Conservation (phyloP, 352 stramenopile genomes). For the Pythium phragmiticola region DNA sequence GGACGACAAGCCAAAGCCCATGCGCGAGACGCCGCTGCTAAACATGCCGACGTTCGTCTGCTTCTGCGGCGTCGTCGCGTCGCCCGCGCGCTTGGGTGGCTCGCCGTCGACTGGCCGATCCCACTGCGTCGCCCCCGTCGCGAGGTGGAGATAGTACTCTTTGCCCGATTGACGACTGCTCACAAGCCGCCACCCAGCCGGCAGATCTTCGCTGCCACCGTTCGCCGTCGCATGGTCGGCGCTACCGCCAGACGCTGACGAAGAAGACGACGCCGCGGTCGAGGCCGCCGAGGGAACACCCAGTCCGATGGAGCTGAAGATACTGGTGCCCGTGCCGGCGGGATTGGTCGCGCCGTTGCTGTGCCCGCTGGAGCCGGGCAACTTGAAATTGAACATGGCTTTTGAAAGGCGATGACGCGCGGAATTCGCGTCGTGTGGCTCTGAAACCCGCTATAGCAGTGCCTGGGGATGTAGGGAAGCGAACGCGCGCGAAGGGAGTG, state of each 20-base stretch:
- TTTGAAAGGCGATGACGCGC: background rate
- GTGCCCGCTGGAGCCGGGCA: constrained; percentile 39
- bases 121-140: constrained; percentile 68
- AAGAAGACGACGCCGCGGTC: background rate
- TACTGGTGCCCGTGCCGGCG: constrained; percentile 50
- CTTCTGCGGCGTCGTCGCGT: constrained; percentile 22
- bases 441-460: background rate
- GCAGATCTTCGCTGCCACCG: constrained; percentile 34
- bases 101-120: constrained; percentile 62
- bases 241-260: constrained; percentile 1
- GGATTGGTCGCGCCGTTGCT: constrained; percentile 15
- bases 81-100: constrained; percentile 42
- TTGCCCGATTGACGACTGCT: constrained; percentile 62
- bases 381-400: constrained; percentile 69
- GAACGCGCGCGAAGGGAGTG: constrained; percentile 6
- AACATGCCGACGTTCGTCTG: constrained; percentile 52
- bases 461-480: background rate
- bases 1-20: constrained; percentile 55
- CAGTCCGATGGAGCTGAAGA: constrained; percentile 54
- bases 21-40: constrained; percentile 62
- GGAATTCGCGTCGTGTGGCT: background rate
- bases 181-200: constrained; percentile 64
- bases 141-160: constrained; percentile 75
- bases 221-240: background rate
- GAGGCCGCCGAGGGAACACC: constrained; percentile 19